Evolutionary conservation across 768 basidiomycete species (phyloP), one percentile per base, ranked within the genome.

Genomic region (Thelephora ganbajun): DNA sequence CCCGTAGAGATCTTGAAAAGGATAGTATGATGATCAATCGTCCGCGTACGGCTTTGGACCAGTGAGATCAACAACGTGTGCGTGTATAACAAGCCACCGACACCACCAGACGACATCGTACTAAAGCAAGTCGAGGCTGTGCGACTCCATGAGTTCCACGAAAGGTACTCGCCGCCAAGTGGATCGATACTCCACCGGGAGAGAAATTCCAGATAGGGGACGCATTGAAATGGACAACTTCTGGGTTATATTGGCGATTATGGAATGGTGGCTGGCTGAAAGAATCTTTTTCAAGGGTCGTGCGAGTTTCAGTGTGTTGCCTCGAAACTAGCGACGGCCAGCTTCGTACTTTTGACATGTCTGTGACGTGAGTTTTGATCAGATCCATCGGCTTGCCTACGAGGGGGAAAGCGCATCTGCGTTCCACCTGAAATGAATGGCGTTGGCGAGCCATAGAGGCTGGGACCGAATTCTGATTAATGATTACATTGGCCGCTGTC

Each of bases 341-440:
- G 11, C 14, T 12, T 16, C 51, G 14, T 47, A 77, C 79, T 72
- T 87, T 83, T 0, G 84, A 83, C 50, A 67, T 73, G 0, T 83
- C 84, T 1, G 84, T 55, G 85, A 77, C 0, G 84, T 84, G 16
- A 85, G 57, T 56, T 83, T 87, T 5, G 72, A 77, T 59, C 81
- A 59, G 85, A 83, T 1, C 80, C 79, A 0, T 69, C 68, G 0
- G 49, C 60, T 20, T 86, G 61, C 35, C 54, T 65, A 19, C 70
- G 9, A 41, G 39, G 9, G 39, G 16, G 36, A n/a, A 19, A 3
- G 58, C 65, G 53, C 48, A 73, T 74, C 63, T 50, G 76, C 62
- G 19, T 60, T 57, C 60, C 71, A 76, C 44, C 61, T 63, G 3
- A 58, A 56, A 13, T 60, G 60, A 11, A 79, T 53, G 5, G 63